A percentile compares a stretch with the other conserved stretches of the same genome.
Conservation (phyloP, 2,329 filamentous ascomycete genomes). For the Leptographium radiaticola region DNA sequence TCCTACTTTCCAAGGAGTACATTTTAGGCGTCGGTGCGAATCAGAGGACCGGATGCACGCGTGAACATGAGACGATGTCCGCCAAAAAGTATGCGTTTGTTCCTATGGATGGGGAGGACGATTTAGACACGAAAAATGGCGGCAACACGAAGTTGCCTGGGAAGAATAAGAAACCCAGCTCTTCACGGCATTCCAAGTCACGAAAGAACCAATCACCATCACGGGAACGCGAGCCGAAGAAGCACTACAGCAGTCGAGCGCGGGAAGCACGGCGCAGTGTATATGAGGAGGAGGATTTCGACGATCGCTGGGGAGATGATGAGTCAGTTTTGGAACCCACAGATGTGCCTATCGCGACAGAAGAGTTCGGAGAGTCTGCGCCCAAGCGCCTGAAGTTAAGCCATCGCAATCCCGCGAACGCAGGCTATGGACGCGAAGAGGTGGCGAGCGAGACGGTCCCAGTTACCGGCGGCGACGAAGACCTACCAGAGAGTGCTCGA, state of each 20-base stretch:
- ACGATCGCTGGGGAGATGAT: conserved; percentile 74
- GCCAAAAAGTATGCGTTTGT: conserved; percentile 54
- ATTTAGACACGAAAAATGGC: conserved; percentile 30
- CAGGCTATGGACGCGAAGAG: not conserved
- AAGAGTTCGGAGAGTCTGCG: conserved; percentile 54
- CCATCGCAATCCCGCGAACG: conserved; percentile 24
- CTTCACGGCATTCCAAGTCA: conserved; percentile 15
- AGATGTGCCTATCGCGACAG: conserved; percentile 25
- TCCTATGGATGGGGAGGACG: conserved; percentile 52
- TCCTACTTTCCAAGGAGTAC: too few species aligned
- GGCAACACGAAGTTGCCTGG: conserved; percentile 33
- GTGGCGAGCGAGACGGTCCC: not conserved
- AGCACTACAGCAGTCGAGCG: conserved; percentile 23
- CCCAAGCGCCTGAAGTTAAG: conserved; percentile 56
- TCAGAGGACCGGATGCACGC: too few species aligned
- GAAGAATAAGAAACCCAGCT: conserved; percentile 25
- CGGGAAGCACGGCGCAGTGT: conserved; percentile 23
- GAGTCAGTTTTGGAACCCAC: conserved; percentile 33
- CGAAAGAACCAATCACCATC: conserved; percentile 15
- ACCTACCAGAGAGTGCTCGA: conserved; percentile 46
- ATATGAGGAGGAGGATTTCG: conserved; percentile 38
- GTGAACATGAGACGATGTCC: conserved; percentile 12
- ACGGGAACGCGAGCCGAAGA: conserved; percentile 19
- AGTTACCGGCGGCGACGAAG: conserved; percentile 18
- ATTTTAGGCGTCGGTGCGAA: too few species aligned